Percentiles rank a stretch among this genome's conserved stretches.
Conservation (phyloP, 2,329 filamentous ascomycete species). For the Xylaria digitata region DNA sequence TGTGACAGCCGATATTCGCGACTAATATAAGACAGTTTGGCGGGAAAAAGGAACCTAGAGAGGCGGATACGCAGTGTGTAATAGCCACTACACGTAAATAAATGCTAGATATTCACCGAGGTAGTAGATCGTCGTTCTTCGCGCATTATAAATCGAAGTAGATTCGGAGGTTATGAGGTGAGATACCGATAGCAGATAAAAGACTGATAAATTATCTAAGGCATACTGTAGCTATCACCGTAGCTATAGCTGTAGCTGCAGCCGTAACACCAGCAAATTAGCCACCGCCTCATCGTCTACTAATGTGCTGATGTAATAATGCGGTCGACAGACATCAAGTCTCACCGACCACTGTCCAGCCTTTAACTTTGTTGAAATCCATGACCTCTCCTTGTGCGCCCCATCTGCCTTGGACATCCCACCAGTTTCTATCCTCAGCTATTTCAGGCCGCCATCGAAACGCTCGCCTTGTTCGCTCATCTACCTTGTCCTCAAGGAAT, state of each 20-base stretch:
- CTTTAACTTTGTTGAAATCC: slow-evolving; percentile 58
- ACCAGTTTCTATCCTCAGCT: slow-evolving; percentile 53
- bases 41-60: background rate
- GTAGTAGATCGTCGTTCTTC: too few species aligned
- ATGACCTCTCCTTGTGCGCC: slow-evolving; percentile 61
- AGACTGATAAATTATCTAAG: too few species aligned
- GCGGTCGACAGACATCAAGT: background rate
- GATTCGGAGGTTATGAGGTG: too few species aligned
- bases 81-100: too few species aligned
- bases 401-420: slow-evolving; percentile 60
- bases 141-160: too few species aligned
- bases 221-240: too few species aligned
- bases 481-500: slow-evolving; percentile 58
- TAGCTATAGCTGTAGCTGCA: too few species aligned
- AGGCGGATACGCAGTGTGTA: background rate
- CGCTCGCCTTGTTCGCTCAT: slow-evolving; percentile 55
- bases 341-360: slow-evolving; percentile 53
- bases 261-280: too few species aligned
- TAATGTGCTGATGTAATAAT: too few species aligned
- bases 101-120: background rate
- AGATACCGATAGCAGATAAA: too few species aligned
- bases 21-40: slow-evolving; percentile 20
- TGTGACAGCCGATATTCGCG: slow-evolving; percentile 29
- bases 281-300: too few species aligned
- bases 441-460: slow-evolving; percentile 65